Evolutionary conservation across 2,329 filamentous ascomycete genomes (phyloP).

Genomic region (Diaporthe eres): DNA sequence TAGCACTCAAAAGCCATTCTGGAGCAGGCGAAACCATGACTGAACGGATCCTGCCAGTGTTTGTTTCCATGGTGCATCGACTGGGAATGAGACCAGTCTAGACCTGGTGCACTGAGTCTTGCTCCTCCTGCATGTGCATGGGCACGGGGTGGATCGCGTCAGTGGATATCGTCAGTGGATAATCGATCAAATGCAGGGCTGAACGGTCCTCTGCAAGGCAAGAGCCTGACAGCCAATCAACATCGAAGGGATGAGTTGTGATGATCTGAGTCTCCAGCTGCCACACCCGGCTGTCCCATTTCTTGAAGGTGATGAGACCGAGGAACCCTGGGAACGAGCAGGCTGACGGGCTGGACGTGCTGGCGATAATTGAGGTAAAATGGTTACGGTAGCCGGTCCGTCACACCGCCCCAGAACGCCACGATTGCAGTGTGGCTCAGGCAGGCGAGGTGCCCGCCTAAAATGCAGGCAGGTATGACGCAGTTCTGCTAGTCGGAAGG

Average conservation of each 20-base stretch:
- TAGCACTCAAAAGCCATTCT: not conserved
- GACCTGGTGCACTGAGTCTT: not conserved
- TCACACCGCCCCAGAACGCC: constrained; percentile 29
- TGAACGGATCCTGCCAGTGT: not conserved
- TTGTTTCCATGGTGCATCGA: not conserved
- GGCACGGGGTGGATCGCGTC: not conserved
- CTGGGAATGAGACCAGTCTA: not conserved
- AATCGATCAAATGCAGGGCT: not conserved
- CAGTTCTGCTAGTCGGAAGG: not conserved
- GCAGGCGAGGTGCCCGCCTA: constrained; percentile 3
- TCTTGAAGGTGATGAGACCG: not conserved
- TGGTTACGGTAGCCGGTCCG: not conserved
- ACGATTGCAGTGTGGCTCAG: constrained; percentile 29
- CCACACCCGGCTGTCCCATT: not conserved
- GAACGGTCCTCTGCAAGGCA: not conserved
- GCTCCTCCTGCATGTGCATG: not conserved
- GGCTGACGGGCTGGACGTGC: not conserved
- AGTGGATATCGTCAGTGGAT: not conserved
- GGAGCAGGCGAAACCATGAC: not conserved
- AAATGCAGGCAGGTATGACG: constrained; percentile 9
- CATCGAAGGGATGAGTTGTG: not conserved
- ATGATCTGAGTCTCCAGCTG: not conserved
- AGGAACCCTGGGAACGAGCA: not conserved
- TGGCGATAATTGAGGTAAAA: not conserved
- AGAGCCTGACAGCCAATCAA: not conserved